Evolutionary conservation across 2,329 filamentous ascomycete genomes (phyloP).

Genomic region (Paecilomyces sp.): DNA sequence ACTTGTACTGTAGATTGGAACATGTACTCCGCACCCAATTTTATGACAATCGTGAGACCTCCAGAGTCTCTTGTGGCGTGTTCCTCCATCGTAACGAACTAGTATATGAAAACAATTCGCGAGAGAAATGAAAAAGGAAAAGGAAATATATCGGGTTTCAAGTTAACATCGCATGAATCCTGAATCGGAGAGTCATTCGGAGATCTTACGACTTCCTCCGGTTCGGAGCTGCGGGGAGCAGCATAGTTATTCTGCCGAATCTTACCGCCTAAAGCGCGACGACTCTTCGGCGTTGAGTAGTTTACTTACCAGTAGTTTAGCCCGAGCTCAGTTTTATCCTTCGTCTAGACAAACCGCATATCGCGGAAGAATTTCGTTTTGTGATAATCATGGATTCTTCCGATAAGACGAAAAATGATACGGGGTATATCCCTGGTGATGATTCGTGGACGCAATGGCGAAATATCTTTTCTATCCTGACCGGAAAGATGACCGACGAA

Average conservation of each 20-base stretch:
- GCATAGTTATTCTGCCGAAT: neutral
- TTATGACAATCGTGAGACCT: constrained; percentile 31
- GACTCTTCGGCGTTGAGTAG: neutral
- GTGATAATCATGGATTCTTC: constrained; percentile 11
- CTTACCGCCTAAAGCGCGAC: neutral
- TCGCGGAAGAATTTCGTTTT: constrained; percentile 21
- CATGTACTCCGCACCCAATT: constrained; percentile 24
- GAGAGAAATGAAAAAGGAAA: neutral
- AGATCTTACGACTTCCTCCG: constrained; percentile 22
- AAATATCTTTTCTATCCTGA: constrained; percentile 78
- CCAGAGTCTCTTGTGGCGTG: constrained; percentile 15
- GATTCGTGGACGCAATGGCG: constrained; percentile 55
- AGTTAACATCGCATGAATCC: neutral
- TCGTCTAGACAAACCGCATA: constrained; percentile 1
- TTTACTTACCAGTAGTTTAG: neutral
- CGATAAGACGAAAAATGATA: constrained; percentile 17
- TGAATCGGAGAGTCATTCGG: neutral
- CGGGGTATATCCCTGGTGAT: constrained; percentile 32
- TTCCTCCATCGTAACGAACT: constrained; percentile 16
- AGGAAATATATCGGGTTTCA: neutral
- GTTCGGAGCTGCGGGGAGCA: constrained; percentile 17
- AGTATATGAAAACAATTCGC: neutral
- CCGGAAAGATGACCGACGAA: constrained; percentile 62
- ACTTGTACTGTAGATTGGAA: neutral
- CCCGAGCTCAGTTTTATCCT: neutral